Conservation (phyloP, 106 monocot genomes). For the Apostasia shenzhenica region DNA sequence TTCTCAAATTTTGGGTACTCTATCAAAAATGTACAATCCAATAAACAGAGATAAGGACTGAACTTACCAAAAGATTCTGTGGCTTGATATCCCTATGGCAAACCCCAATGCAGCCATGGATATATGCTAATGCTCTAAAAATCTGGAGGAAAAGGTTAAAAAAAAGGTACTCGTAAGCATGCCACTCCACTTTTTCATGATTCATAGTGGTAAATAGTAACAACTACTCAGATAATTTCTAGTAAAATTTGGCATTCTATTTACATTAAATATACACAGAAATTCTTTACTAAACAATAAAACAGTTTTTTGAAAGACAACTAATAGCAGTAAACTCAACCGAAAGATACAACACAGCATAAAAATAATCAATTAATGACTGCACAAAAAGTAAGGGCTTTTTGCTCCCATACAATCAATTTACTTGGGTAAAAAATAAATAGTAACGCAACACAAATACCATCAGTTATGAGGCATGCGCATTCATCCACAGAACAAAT, state of each 20-base stretch:
- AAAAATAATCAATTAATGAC: too few relatives aligned
- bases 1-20: not conserved
- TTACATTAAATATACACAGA: not conserved
- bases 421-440: too few relatives aligned
- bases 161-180: not conserved
- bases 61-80: conserved; percentile 62
- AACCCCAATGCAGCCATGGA: conserved; percentile 62
- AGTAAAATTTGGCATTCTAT: not conserved
- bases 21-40: not conserved
- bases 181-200: not conserved
- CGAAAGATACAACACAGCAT: too few relatives aligned
- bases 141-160: conserved; percentile 30
- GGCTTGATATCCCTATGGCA: conserved; percentile 79
- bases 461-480: too few relatives aligned
- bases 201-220: not conserved
- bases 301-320: not conserved
- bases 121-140: conserved; percentile 63
- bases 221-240: not conserved
- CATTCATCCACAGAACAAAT: too few relatives aligned
- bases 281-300: not conserved
- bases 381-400: too few relatives aligned
- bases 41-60: not conserved
- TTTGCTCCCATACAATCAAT: too few relatives aligned
- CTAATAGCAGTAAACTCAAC: too few relatives aligned
- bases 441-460: too few relatives aligned